Evolutionary conservation across 352 stramenopile species (phyloP), one percentile per base, ranked within the genome.

Genomic region (Aphanomyces stellatus): DNA sequence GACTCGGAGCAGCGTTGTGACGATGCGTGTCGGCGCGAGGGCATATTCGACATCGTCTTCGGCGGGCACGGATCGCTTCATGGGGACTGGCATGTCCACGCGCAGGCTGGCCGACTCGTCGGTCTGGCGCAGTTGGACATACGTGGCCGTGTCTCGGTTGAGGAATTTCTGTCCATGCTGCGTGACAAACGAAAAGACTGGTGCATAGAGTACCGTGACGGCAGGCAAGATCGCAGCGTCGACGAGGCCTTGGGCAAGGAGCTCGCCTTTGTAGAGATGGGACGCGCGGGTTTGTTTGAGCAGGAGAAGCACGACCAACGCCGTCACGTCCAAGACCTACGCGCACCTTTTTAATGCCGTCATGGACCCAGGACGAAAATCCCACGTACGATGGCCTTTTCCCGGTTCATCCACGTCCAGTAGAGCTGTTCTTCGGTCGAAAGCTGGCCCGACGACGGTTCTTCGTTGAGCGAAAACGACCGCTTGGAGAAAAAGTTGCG

Each of bases 141-240:
- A 93, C 35, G 82, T 89, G 13, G 73, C 72, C 62, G 90, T 72
- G 74, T 93, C 85, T 66, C 90, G 89, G 69, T 93, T 93, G 81
- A 93, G 89, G 64, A 91, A 93, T 65, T 93, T 93, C 59, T 67
- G 57, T 27, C 19, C 10, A 8, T 17, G 37, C 37, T 51, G 15
- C 11, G n/a, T 35, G 13, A 28, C 28, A 41, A 43, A 65, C 15
- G 37, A 4, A 2, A 3, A 3, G 2, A 8, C 11, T n/a, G 2
- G 2, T 4, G 8, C 30, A 25, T 17, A 2, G 15, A 11, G 34
- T 46, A 67, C 60, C 33, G 82, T 93, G 37, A 90, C 33, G 11
- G 85, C 90, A 49, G 72, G 74, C 28, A 91, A 67, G 34, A 91
- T 43, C 56, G 88, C 88, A 42, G 79, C 81, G 28, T 93, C 85